phyloP scores from a whole-genome alignment of 2,329 filamentous ascomycete genomes.

The Sporothrix mexicana region DNA sequence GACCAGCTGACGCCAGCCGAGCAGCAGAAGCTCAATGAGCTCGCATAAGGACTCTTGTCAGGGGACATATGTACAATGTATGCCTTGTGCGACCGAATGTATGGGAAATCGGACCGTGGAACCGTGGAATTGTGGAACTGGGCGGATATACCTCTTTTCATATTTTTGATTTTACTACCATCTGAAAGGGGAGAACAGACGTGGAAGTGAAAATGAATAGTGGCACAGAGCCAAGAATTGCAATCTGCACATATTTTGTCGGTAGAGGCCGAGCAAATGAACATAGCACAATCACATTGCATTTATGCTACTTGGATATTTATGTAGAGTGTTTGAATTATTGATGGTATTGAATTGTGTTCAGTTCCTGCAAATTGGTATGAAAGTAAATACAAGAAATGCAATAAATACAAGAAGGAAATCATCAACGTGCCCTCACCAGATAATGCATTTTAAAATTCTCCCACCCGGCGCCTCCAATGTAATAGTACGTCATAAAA shows the following conservation, averaged over 20 bases:
- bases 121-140: too few species aligned
- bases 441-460: background rate
- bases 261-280: background rate
- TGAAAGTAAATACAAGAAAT: background rate
- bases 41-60: constrained; percentile 45
- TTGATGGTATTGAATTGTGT: too few species aligned
- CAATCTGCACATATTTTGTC: background rate
- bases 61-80: background rate
- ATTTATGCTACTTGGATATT: too few species aligned
- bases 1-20: constrained; percentile 61
- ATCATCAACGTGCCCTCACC: background rate
- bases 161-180: background rate
- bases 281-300: background rate
- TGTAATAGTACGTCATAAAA: background rate
- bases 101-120: background rate
- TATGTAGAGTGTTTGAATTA: too few species aligned
- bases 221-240: constrained; percentile 11
- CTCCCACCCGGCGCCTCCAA: too few species aligned
- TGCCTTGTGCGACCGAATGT: background rate
- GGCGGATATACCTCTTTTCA: constrained; percentile 24
- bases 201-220: background rate
- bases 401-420: too few species aligned
- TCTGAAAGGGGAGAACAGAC: background rate
- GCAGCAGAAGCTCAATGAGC: constrained; percentile 61
- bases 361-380: background rate